Evolutionary conservation across 129 eudicot genomes (phyloP).

Genomic region (Heracleum sosnowskyi): DNA sequence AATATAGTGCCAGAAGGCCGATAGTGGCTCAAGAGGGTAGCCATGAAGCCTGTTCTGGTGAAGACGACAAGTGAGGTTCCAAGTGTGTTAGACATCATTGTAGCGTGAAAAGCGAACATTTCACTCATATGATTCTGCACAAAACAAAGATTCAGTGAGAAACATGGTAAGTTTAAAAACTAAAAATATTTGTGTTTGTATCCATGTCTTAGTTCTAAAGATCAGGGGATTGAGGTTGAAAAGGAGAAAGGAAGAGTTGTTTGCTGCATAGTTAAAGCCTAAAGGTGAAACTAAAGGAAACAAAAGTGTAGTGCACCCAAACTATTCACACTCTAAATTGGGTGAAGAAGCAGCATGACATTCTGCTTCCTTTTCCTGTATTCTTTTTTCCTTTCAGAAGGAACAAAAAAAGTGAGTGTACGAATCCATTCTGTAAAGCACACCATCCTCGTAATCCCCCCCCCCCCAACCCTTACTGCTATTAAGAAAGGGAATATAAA

Average conservation of each 20-base stretch:
- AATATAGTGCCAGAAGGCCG: conserved; percentile 94
- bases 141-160: conserved; percentile 19
- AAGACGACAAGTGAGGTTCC: conserved; percentile 93
- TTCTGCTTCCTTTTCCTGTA: neutral
- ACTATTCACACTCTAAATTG: neutral
- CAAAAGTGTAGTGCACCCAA: neutral
- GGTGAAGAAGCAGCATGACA: neutral
- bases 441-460: neutral
- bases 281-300: neutral
- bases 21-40: conserved; percentile 77
- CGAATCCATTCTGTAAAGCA: neutral
- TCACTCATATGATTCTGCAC: conserved; percentile 95
- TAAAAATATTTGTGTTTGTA: neutral
- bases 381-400: neutral
- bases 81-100: conserved; percentile 95
- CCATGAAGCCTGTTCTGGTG: conserved; percentile 93
- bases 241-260: neutral
- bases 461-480: neutral
- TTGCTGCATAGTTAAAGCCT: neutral
- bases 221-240: neutral
- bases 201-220: neutral
- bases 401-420: neutral
- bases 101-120: conserved; percentile 97
- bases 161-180: neutral
- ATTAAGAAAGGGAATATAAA: neutral